Percentiles rank a stretch among this genome's conserved stretches.
These are phyloP conservation scores for Hericium rajendrae DNA, from an alignment of 768 basidiomycete species.

Conservation along the genomic window DNA sequence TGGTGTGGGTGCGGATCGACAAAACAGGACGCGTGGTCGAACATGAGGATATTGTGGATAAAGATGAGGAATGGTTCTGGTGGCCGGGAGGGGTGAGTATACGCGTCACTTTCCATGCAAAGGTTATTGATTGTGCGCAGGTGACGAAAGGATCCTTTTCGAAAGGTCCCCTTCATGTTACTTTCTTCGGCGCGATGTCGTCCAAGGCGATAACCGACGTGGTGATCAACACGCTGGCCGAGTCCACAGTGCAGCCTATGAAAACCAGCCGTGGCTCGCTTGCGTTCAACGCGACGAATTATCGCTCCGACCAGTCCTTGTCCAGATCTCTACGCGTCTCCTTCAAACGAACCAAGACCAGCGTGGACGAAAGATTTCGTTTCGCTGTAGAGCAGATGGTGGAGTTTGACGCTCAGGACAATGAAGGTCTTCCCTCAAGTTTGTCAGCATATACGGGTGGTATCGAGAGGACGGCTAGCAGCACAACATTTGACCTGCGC, in stretches of 20 bases:
- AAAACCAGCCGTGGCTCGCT: conserved; percentile 19
- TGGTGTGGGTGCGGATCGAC: conserved; percentile 48
- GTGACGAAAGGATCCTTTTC: conserved; percentile 14
- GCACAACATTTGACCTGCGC: background rate
- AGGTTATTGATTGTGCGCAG: background rate
- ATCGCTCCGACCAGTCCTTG: background rate
- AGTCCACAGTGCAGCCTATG: conserved; percentile 33
- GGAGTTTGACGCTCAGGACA: conserved; percentile 7
- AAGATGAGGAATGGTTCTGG: conserved; percentile 34
- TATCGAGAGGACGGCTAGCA: background rate
- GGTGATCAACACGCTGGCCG: conserved; percentile 24
- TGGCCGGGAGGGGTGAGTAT: conserved; percentile 60
- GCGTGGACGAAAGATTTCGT: conserved; percentile 10
- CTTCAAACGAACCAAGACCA: conserved; percentile 8
- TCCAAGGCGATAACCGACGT: conserved; percentile 14
- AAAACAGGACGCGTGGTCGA: conserved; percentile 22
- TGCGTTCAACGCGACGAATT: conserved; percentile 37
- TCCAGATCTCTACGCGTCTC: background rate
- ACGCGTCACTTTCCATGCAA: background rate
- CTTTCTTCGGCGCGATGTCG: conserved; percentile 22
- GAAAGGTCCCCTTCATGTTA: conserved; percentile 20
- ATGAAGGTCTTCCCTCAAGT: conserved; percentile 13
- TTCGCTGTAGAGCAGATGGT: conserved; percentile 11
- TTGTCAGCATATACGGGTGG: conserved; percentile 8
- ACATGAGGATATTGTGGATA: conserved; percentile 7